Evolutionary conservation across 129 eudicot species (phyloP), one percentile per base, ranked within the genome.

Genomic region (Daucus carota): DNA sequence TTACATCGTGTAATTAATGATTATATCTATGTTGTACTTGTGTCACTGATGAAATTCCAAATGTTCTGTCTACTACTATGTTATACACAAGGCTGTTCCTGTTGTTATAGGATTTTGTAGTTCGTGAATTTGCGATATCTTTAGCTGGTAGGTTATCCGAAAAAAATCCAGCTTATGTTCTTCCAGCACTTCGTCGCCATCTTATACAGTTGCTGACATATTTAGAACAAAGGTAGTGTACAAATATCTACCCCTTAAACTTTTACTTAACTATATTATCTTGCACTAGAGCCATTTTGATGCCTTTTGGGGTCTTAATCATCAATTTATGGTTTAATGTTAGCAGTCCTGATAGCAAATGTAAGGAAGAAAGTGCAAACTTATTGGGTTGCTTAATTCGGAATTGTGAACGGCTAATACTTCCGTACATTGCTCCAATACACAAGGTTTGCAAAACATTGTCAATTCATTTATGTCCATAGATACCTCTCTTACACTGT

Each of bases 331-430:
- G 57, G 77, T 24, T 33, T 34, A 67, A 13, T 68, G 57, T 60
- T 73, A 43, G 75, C 96, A 94, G 98, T 72, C 88, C 90, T 62
- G 98, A 94, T 82, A 84, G 86, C 85, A 94, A 94, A 86, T 91
- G 98, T 81, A 85, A 92, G 82, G 98, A 94, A 87, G 98, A 94
- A 82, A 94, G 98, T 74, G 98, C 98, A 33, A 94, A 91, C 75
- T 81, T 92, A 74, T 83, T 94, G 84, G 98, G 98, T 68, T 94
- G 97, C 84, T 80, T 94, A 70, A 94, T 94, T 72, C 97, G 98
- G 78, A 94, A 88, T 45, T 94, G 98, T 81, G 98, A 94, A 82
- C 86, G 97, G 24, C 85, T 94, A 80, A 89, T 94, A 73, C 96
- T 89, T 74, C 98, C 98, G 52, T 94, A 94, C 68, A 87, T 94